Conservation (phyloP, 2,329 filamentous ascomycete genomes). For the Claviceps citrina region DNA sequence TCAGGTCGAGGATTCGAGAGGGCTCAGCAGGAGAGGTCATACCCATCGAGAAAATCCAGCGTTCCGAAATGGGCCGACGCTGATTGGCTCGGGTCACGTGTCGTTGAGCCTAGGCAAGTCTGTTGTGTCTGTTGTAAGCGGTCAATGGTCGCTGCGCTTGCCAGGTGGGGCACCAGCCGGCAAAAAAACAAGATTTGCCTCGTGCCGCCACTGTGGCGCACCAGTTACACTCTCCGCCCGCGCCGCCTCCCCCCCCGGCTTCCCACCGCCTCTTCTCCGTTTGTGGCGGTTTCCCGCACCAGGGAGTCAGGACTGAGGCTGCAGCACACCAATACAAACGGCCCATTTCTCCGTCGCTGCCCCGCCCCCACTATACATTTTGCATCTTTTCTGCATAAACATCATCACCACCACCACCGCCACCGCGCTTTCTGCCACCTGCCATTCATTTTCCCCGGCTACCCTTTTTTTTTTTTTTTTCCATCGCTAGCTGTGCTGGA, state of each 20-base stretch:
- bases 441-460: not conserved
- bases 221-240: too few species aligned
- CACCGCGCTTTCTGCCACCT: not conserved
- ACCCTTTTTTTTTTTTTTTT: conserved; percentile 2
- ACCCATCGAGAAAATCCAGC: conserved; percentile 24
- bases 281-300: not conserved
- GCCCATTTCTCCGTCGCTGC: conserved; percentile 6
- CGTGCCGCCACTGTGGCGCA: not conserved
- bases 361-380: conserved; percentile 17
- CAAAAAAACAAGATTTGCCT: not conserved
- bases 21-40: conserved; percentile 24
- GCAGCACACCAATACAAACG: too few species aligned
- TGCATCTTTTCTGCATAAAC: conserved; percentile 1
- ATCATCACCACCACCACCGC: not conserved
- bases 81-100: conserved; percentile 27
- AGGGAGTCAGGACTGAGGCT: too few species aligned
- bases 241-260: not conserved
- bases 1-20: conserved; percentile 23
- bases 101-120: too few species aligned
- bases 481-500: conserved; percentile 1
- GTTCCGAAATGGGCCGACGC: conserved; percentile 28
- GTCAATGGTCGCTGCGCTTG: not conserved
- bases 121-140: too few species aligned
- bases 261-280: not conserved
- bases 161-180: not conserved